Evolutionary conservation across 345 rosid genomes (phyloP).

Genomic region (Noccaea bulbosa): DNA sequence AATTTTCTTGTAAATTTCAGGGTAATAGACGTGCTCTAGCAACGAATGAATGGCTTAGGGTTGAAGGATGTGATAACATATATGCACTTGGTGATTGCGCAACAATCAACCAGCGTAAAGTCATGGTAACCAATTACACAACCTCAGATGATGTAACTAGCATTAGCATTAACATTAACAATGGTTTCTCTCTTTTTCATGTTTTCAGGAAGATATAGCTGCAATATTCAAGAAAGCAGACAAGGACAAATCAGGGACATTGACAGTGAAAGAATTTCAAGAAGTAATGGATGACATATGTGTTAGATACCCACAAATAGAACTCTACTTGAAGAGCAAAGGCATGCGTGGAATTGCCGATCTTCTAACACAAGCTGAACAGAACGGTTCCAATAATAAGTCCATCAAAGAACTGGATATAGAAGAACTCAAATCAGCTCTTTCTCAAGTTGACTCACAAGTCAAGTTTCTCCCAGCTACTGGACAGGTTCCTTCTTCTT

Average conservation of each 20-base stretch:
- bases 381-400: conserved; percentile 63
- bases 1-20: conserved; percentile 43
- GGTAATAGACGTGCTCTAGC: conserved; percentile 83
- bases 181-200: not conserved
- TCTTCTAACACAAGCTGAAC: conserved; percentile 60
- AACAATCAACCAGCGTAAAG: conserved; percentile 88
- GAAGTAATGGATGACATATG: conserved; percentile 69
- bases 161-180: too few relatives aligned
- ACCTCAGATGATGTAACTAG: too few relatives aligned
- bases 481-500: conserved; percentile 61
- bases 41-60: conserved; percentile 94
- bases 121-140: conserved; percentile 62
- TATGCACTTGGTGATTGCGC: conserved; percentile 98
- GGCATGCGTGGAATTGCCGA: conserved; percentile 61
- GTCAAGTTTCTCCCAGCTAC: conserved; percentile 94
- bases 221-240: conserved; percentile 80
- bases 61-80: conserved; percentile 65
- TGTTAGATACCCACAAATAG: conserved; percentile 86
- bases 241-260: conserved; percentile 80
- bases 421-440: conserved; percentile 79
- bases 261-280: conserved; percentile 68
- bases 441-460: conserved; percentile 80
- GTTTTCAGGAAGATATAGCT: conserved; percentile 63
- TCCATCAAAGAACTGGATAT: conserved; percentile 71
- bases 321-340: conserved; percentile 75